These are phyloP conservation scores for Vitis hybrid DNA, from an alignment of 177 flowering plant genomes.

Conservation along the genomic window DNA sequence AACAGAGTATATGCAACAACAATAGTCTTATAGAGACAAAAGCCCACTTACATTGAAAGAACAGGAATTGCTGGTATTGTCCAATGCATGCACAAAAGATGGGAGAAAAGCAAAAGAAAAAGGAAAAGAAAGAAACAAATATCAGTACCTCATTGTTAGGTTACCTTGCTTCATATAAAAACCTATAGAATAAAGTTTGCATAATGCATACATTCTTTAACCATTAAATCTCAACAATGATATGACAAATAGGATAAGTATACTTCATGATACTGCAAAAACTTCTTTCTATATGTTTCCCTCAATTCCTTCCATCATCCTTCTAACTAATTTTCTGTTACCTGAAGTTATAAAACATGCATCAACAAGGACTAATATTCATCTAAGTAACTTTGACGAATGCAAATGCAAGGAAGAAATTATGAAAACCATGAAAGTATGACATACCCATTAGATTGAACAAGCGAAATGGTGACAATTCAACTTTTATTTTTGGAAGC, in stretches of 20 bases:
- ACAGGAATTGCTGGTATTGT: slow-evolving; percentile 83
- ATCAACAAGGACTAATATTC: not conserved
- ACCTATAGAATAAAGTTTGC: not conserved
- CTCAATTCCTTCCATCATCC: not conserved
- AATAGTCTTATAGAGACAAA: not conserved
- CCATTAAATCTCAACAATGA: not conserved
- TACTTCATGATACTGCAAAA: not conserved
- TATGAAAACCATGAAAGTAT: not conserved
- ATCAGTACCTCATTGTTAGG: slow-evolving; percentile 19
- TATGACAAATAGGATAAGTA: not conserved
- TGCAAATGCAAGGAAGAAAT: slow-evolving; percentile 4
- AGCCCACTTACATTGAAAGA: slow-evolving; percentile 86
- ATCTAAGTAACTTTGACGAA: slow-evolving; percentile 7
- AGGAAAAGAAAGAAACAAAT: slow-evolving; percentile 5
- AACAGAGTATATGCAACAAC: not conserved
- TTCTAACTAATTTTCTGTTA: not conserved
- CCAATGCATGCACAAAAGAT: slow-evolving; percentile 37
- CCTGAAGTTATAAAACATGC: not conserved
- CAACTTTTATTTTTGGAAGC: slow-evolving; percentile 88
- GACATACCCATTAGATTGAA: slow-evolving; percentile 87
- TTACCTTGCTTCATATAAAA: not conserved
- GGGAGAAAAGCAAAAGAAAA: not conserved
- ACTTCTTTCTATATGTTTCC: not conserved
- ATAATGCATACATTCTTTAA: not conserved
- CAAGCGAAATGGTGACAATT: slow-evolving; percentile 87